These are phyloP conservation scores for Boechera stricta DNA, from an alignment of 345 rosid species.

Conservation along the genomic window DNA sequence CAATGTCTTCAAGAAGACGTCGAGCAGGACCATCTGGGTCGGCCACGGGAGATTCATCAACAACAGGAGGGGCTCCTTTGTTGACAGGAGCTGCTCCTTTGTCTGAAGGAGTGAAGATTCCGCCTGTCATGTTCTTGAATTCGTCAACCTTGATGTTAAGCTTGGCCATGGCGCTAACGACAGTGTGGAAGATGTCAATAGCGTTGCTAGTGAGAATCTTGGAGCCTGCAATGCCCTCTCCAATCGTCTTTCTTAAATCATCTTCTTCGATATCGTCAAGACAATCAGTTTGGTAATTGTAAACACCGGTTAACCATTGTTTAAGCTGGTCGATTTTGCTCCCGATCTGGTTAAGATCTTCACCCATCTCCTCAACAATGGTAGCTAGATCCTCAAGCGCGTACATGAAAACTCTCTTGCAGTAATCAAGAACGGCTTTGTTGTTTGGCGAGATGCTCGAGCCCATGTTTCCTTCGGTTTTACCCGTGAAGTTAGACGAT, in stretches of 20 bases:
- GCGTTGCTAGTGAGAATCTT: slow-evolving; percentile 58
- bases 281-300: slow-evolving; percentile 64
- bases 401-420: slow-evolving; percentile 47
- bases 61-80: slow-evolving; percentile 26
- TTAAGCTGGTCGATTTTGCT: slow-evolving; percentile 47
- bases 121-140: slow-evolving; percentile 40
- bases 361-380: slow-evolving; percentile 47
- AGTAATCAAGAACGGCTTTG: slow-evolving; percentile 51
- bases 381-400: slow-evolving; percentile 46
- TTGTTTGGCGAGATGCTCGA: slow-evolving; percentile 44
- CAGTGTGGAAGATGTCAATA: slow-evolving; percentile 53
- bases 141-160: slow-evolving; percentile 39
- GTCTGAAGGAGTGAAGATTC: slow-evolving; percentile 31
- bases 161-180: slow-evolving; percentile 48
- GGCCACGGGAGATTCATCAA: slow-evolving; percentile 29
- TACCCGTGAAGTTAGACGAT: slow-evolving; percentile 50
- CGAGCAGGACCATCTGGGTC: slow-evolving; percentile 53
- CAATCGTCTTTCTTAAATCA: slow-evolving; percentile 41
- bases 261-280: slow-evolving; percentile 54
- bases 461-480: slow-evolving; percentile 45
- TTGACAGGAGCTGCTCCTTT: slow-evolving; percentile 26
- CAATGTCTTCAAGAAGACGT: slow-evolving; percentile 51
- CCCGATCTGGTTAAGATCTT: slow-evolving; percentile 43
- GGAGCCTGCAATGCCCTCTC: slow-evolving; percentile 42
- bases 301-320: slow-evolving; percentile 64